phyloP scores from a whole-genome alignment of 257 asterid species.

The Striga asiatica region DNA sequence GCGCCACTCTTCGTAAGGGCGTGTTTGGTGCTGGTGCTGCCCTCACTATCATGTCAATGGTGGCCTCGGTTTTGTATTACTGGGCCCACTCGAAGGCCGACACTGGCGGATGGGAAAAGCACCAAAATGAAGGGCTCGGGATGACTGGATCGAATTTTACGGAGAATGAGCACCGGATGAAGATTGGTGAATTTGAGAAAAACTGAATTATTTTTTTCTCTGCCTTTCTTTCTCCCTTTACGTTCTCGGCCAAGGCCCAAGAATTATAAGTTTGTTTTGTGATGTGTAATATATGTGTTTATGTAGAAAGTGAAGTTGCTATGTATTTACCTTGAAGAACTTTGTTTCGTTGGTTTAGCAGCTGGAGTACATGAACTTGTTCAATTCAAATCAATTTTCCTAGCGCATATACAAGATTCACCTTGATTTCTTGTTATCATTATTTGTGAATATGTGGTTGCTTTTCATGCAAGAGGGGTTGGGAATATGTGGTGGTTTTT shows the following conservation, averaged over 20 bases:
- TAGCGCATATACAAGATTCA: too few relatives aligned
- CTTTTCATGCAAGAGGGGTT: too few relatives aligned
- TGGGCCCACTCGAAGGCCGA: slow-evolving; percentile 80
- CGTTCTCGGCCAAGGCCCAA: slow-evolving; percentile 9
- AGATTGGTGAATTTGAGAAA: slow-evolving; percentile 28
- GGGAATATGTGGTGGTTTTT: too few relatives aligned
- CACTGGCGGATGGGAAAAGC: slow-evolving; percentile 92
- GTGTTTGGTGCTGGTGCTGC: slow-evolving; percentile 96
- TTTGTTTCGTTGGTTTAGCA: too few relatives aligned
- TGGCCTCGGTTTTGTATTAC: slow-evolving; percentile 48
- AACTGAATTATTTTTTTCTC: too few relatives aligned
- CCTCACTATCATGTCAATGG: slow-evolving; percentile 50
- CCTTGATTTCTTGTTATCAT: too few relatives aligned
- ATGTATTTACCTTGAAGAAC: too few relatives aligned
- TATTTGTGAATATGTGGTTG: too few relatives aligned
- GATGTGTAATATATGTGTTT: slow-evolving; percentile 7
- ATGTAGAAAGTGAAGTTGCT: slow-evolving; percentile 8
- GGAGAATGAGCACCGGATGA: slow-evolving; percentile 36
- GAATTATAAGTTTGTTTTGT: slow-evolving; percentile 15
- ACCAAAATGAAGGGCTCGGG: slow-evolving; percentile 73
- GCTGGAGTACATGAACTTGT: too few relatives aligned
- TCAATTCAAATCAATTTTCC: too few relatives aligned
- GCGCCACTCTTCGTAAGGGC: slow-evolving; percentile 88
- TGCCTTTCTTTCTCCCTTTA: too few relatives aligned
- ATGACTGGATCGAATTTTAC: slow-evolving; percentile 40